These are phyloP conservation scores for Mycoemilia scoparia DNA, from an alignment of 192 early-diverging fungal species.

Conservation along the genomic window DNA sequence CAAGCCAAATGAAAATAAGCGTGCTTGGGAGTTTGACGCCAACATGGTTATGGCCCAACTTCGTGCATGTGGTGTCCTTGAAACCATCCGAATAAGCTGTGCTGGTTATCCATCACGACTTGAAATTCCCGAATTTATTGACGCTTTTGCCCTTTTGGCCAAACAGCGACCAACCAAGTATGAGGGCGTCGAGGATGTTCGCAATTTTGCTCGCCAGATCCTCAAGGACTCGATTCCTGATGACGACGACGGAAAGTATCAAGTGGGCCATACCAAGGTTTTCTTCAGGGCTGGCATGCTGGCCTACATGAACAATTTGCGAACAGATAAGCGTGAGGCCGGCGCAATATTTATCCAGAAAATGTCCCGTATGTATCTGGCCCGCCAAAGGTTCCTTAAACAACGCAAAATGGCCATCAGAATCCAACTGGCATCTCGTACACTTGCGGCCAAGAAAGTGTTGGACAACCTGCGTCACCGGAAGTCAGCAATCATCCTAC, in stretches of 20 bases:
- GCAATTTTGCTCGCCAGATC: constrained; percentile 39
- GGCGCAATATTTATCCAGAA: constrained; percentile 81
- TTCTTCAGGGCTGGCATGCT: constrained; percentile 97
- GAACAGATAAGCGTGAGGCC: constrained; percentile 59
- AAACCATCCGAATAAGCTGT: constrained; percentile 96
- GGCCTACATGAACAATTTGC: constrained; percentile 57
- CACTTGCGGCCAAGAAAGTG: constrained; percentile 33
- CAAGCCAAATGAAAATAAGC: constrained; percentile 93
- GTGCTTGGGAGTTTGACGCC: constrained; percentile 82
- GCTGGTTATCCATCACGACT: constrained; percentile 90
- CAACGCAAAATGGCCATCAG: constrained; percentile 38
- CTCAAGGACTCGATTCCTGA: constrained; percentile 49
- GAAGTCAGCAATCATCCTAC: constrained; percentile 54
- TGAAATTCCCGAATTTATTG: constrained; percentile 79
- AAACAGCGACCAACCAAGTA: constrained; percentile 32
- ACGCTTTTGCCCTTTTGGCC: constrained; percentile 53
- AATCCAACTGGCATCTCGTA: constrained; percentile 51
- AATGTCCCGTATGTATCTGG: constrained; percentile 55
- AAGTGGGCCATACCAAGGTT: constrained; percentile 88
- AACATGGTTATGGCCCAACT: constrained; percentile 86
- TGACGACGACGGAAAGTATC: constrained; percentile 69
- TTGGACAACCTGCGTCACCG: constrained; percentile 37
- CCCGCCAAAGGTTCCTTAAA: constrained; percentile 36
- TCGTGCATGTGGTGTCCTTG: constrained; percentile 95
- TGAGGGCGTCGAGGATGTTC: constrained; percentile 24